Evolutionary conservation across 306 rosid species (phyloP), one percentile per base, ranked within the genome.

Genomic region (Datisca glomerata): DNA sequence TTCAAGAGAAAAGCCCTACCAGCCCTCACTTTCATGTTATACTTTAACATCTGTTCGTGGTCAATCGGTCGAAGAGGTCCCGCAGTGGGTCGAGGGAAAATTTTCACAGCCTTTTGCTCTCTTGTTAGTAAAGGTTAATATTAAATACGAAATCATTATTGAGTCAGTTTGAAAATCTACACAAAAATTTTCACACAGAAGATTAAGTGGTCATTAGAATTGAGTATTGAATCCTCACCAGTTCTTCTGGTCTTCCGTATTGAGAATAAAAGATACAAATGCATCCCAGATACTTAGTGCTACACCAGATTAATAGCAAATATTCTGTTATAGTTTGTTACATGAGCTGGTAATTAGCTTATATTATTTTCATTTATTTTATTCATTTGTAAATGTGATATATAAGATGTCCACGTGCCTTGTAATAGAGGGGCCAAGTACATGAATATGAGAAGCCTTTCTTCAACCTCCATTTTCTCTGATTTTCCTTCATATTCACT

Each of bases 1-100:
- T 47, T 75, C 83, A 29, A 70, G 56, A 51, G 75, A 59, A 51
- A 75, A 75, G 16, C 83, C 83, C 75, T 64, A 3, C 83, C 83
- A 52, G 76, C 72, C 48, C 83, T 59, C 6, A 70, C 51, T 60
- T 75, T 70, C 78, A 75, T 75, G 64, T 75, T 70, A 24, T 75
- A 75, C 52, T 75, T 75, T 45, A 70, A 34, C 4, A 78, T 75
- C 42, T 75, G 75, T 13, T 72, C 83, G 34, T 64, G 83, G 1
- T 70, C 83, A 41, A 70, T 29, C 2, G 83, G 83, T 2, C 83
- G 66, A 4, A 75, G 75, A 4, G 78, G 64, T 44, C 78, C 78
- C 18, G 75, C 56, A 5, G 78, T 70, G 4, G 83, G 83, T 1
- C 74, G 54, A 12, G 78, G 83, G 45, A 70, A 75, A 47, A 51